A percentile compares a stretch with the other conserved stretches of the same genome.
phyloP scores from a whole-genome alignment of 257 asterid species.

The Oldenlandia corymbosa region DNA sequence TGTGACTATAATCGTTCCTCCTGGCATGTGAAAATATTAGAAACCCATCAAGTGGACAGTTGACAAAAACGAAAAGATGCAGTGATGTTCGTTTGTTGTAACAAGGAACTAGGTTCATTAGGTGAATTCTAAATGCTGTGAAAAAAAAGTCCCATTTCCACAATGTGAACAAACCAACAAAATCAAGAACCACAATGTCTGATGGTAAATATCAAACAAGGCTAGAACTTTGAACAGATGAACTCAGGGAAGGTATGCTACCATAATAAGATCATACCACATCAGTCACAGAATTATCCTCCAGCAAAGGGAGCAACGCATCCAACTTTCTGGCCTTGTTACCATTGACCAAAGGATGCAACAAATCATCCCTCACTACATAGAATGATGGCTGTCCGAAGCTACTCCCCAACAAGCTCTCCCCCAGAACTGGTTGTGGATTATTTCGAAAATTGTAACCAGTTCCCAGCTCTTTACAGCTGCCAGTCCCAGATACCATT shows the following conservation, averaged over 20 bases:
- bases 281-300: slow-evolving; percentile 58
- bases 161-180: too few species aligned
- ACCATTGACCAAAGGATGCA: slow-evolving; percentile 92
- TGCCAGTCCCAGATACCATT: slow-evolving; percentile 30
- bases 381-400: slow-evolving; percentile 45
- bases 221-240: not conserved
- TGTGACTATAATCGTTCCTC: not conserved
- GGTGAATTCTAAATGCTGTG: not conserved
- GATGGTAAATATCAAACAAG: not conserved
- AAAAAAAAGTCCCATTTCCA: too few species aligned
- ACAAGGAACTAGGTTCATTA: not conserved
- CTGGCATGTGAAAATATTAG: not conserved
- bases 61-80: too few species aligned
- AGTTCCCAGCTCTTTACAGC: slow-evolving; percentile 13
- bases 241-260: not conserved
- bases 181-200: not conserved
- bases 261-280: slow-evolving; percentile 49
- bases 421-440: slow-evolving; percentile 43
- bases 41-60: not conserved
- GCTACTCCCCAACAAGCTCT: slow-evolving; percentile 21
- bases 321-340: slow-evolving; percentile 89
- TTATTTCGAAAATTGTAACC: slow-evolving; percentile 32
- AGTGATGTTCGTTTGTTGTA: too few species aligned
- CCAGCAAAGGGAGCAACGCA: slow-evolving; percentile 79
- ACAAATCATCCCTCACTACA: slow-evolving; percentile 80